Conservation (phyloP, 2,329 filamentous ascomycete species). For the Stachybotrys echinatus region DNA sequence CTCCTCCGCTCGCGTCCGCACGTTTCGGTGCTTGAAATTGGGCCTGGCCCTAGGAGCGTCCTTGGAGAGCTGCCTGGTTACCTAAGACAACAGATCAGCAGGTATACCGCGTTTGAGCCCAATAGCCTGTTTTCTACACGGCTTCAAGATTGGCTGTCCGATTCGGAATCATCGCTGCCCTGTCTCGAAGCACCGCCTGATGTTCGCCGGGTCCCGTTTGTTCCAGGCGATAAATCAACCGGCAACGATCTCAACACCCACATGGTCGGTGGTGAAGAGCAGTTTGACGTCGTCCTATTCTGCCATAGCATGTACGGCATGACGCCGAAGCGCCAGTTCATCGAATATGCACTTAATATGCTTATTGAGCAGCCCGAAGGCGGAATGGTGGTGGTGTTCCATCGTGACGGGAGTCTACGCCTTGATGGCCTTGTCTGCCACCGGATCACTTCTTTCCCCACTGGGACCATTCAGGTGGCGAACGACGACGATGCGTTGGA, state of each 20-base stretch:
- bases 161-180: slow-evolving; percentile 30
- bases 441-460: slow-evolving; percentile 39
- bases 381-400: slow-evolving; percentile 49
- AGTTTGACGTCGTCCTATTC: slow-evolving; percentile 53
- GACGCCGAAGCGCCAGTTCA: slow-evolving; percentile 37
- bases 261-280: slow-evolving; percentile 18
- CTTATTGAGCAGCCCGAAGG: slow-evolving; percentile 31
- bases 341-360: slow-evolving; percentile 41
- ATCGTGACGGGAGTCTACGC: slow-evolving; percentile 39
- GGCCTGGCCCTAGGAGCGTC: slow-evolving; percentile 51
- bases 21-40: slow-evolving; percentile 54
- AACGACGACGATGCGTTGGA: slow-evolving; percentile 41
- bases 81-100: slow-evolving; percentile 37
- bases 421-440: slow-evolving; percentile 44
- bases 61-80: slow-evolving; percentile 40
- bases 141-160: slow-evolving; percentile 33
- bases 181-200: slow-evolving; percentile 28
- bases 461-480: slow-evolving; percentile 34
- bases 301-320: slow-evolving; percentile 62
- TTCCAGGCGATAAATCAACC: slow-evolving; percentile 15
- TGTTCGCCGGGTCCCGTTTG: slow-evolving; percentile 35
- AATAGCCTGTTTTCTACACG: slow-evolving; percentile 37
- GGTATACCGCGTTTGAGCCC: slow-evolving; percentile 50
- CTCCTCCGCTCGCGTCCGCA: slow-evolving; percentile 31
- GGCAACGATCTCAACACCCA: slow-evolving; percentile 10